Percentiles rank a stretch among this genome's conserved stretches.
These are phyloP conservation scores for Crithidia thermophila DNA, from an alignment of 208 protist species.

Conservation along the genomic window DNA sequence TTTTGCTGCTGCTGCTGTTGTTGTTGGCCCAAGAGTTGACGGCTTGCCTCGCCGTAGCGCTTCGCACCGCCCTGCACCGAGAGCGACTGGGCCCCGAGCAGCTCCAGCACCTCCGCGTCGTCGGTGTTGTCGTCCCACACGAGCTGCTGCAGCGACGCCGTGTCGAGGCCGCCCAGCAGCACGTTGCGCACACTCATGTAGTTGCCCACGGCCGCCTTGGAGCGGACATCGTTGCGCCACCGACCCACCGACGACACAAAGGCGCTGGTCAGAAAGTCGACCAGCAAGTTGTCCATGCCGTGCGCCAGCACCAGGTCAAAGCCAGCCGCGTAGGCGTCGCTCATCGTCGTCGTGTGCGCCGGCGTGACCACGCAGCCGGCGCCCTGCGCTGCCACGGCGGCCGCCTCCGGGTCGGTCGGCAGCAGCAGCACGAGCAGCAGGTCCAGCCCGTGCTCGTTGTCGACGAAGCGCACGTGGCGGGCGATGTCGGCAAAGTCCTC, in stretches of 20 bases:
- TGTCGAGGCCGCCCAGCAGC: slow-evolving; percentile 54
- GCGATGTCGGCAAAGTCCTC: slow-evolving; percentile 75
- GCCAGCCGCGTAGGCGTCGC: slow-evolving; percentile 69
- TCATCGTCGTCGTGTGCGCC: slow-evolving; percentile 42
- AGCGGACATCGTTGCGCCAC: slow-evolving; percentile 79
- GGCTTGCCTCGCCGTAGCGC: slow-evolving; percentile 30
- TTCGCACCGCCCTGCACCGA: slow-evolving; percentile 35
- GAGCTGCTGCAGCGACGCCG: slow-evolving; percentile 40
- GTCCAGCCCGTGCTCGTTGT: slow-evolving; percentile 63
- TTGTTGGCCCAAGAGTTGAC: slow-evolving; percentile 23
- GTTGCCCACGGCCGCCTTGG: slow-evolving; percentile 75
- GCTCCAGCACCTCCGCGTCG: slow-evolving; percentile 53
- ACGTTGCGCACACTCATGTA: slow-evolving; percentile 74
- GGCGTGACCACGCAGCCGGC: slow-evolving; percentile 60
- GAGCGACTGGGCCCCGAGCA: slow-evolving; percentile 44
- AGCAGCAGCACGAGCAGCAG: slow-evolving; percentile 76
- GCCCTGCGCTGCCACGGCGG: slow-evolving; percentile 40
- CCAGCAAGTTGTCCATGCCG: slow-evolving; percentile 79
- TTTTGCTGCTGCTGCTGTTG: slow-evolving; percentile 24
- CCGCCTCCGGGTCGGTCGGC: slow-evolving; percentile 15
- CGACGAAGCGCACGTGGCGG: slow-evolving; percentile 67
- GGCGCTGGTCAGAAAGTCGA: slow-evolving; percentile 67
- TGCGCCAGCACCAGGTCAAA: slow-evolving; percentile 82
- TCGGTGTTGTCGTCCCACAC: slow-evolving; percentile 54
- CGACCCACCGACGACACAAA: slow-evolving; percentile 78